Evolutionary conservation across 345 rosid species (phyloP).

Genomic region (Euphorbia pulcherrima): DNA sequence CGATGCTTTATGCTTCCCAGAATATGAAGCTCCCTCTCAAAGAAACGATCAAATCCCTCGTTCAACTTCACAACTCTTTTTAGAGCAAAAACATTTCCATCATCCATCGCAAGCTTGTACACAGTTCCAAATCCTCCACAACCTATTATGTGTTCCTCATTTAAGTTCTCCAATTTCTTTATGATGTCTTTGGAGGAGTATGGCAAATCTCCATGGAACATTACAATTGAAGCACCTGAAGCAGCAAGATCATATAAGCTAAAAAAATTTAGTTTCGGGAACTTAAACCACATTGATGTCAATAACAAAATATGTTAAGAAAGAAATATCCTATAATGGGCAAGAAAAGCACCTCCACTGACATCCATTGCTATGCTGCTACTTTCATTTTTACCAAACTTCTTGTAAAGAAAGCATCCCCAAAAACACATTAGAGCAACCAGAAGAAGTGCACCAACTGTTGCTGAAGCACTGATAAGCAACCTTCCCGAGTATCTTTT

Average conservation of each 20-base stretch:
- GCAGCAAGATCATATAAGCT: conserved; percentile 15
- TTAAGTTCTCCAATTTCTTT: conserved; percentile 77
- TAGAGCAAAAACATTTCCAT: conserved; percentile 85
- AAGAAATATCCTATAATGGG: conserved; percentile 19
- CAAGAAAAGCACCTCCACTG: conserved; percentile 63
- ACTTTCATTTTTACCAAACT: conserved; percentile 79
- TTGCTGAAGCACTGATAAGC: conserved; percentile 89
- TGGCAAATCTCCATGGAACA: conserved; percentile 98
- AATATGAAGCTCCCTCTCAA: conserved; percentile 95
- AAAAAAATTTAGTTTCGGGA: conserved; percentile 10
- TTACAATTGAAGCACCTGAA: conserved; percentile 91
- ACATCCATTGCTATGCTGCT: conserved; percentile 76
- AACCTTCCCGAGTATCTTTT: conserved; percentile 67
- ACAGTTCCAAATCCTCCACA: conserved; percentile 95
- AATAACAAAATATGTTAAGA: not conserved
- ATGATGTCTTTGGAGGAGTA: conserved; percentile 94
- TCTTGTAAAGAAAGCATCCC: conserved; percentile 98
- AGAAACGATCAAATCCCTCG: conserved; percentile 90
- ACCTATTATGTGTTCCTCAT: conserved; percentile 84
- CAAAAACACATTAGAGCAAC: conserved; percentile 99
- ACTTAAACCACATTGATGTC: not conserved
- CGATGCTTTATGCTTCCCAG: conserved; percentile 98
- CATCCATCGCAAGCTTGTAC: conserved; percentile 94
- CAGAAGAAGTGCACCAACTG: conserved; percentile 89
- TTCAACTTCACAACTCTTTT: conserved; percentile 83